Percentiles rank a stretch among this genome's conserved stretches.
phyloP scores from a whole-genome alignment of 2,329 filamentous ascomycete species.

The Monilinia polystroma region DNA sequence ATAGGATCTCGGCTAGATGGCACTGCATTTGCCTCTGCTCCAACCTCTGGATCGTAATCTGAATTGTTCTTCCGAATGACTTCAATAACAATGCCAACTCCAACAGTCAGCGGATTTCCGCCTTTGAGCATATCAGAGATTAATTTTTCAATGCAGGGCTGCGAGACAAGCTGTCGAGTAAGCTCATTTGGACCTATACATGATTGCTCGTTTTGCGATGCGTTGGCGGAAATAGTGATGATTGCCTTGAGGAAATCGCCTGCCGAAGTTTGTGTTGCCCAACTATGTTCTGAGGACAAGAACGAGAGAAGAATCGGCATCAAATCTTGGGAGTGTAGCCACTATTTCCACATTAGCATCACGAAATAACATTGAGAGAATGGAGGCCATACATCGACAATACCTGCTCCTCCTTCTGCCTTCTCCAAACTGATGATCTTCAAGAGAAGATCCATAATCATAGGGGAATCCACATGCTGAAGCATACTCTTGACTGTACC shows the following conservation, averaged over 20 bases:
- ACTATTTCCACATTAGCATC: constrained; percentile 52
- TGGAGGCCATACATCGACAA: constrained; percentile 72
- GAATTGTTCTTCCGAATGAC: constrained; percentile 99
- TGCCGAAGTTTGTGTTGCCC: constrained; percentile 91
- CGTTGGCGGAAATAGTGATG: constrained; percentile 97
- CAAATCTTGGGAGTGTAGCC: constrained; percentile 86
- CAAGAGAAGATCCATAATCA: constrained; percentile 95
- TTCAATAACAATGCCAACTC: constrained; percentile 96
- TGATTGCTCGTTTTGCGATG: constrained; percentile 96
- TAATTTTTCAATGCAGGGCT: constrained; percentile 77
- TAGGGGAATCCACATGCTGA: constrained; percentile 92
- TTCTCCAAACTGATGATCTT: constrained; percentile 98
- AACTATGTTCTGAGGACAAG: constrained; percentile 78
- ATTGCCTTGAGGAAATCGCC: constrained; percentile 98
- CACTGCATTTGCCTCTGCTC: constrained; percentile 72
- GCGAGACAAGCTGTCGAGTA: constrained; percentile 89
- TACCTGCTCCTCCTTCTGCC: constrained; percentile 83
- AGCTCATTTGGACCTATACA: constrained; percentile 97
- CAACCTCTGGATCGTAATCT: constrained; percentile 92
- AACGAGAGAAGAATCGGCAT: constrained; percentile 86
- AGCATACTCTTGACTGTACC: constrained; percentile 81
- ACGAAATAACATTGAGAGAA: neutral
- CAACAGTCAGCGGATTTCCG: constrained; percentile 91
- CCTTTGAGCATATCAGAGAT: constrained; percentile 89
- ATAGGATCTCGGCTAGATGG: constrained; percentile 91